Base-by-base conservation (phyloP, 495 filamentous ascomycete species). In the Saxophila tyrrhenica region DNA sequence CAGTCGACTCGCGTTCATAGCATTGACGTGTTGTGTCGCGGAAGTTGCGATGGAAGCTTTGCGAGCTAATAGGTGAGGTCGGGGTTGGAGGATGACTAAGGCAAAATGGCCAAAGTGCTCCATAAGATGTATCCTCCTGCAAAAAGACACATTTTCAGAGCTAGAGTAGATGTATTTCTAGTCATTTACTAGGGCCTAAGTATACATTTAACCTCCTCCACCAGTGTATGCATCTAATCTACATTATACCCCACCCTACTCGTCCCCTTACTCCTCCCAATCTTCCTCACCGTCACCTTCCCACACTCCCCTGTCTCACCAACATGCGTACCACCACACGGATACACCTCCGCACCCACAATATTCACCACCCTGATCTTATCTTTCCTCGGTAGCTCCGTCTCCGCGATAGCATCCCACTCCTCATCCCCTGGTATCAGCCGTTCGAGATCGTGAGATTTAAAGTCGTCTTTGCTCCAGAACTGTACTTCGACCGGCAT, bases 321-420 rank as follows among this genome's bases (percentile, higher is more conserved):
- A 16, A 85, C 78, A 67, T 85, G 81, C 39, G 81, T 85, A 0
- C 81, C 80, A 2, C 81, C 81, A 58, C 81, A 85, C 1, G 80
- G 80, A 67, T 82, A 81, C 32, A 69, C 71, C 63, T 78, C 80
- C 22, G 72, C 70, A 0, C 79, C 80, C 11, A 75, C 72, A 54
- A 82, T 80, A 52, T 74, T 73, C 21, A 83, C 80, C 3, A 73
- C 67, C 41, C 72, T 64, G 20, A 69, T 75, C 62, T 74, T 76
- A 63, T 77, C 74, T 13, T 35, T 35, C 29, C 29, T 35, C 29
- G n/a, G n/a, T 13, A 5, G 29, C 5, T 35, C 29, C 29, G 29
- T 35, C 29, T 69, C 73, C 2, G 22, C 25, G 19, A 46, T 41
- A 9, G 71, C 62, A 0, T 71, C 64, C 61, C 75, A 66, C 20